Evolutionary conservation across 768 basidiomycete genomes (phyloP).

Genomic region (Dentipellis fragilis): DNA sequence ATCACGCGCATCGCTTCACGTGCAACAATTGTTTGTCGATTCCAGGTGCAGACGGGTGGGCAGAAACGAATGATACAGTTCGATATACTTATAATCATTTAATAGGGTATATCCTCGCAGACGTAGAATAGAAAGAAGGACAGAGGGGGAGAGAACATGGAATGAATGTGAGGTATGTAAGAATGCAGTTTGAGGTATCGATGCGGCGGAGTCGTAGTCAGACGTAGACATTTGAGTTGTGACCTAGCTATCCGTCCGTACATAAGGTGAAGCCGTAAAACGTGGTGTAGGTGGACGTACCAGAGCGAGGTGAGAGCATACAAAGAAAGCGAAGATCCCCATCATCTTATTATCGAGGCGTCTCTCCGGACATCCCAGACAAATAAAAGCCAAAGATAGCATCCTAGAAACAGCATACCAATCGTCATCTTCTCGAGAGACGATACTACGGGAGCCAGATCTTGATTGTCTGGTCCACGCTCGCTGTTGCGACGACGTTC

Average conservation of each 20-base stretch:
- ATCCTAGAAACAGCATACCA: background rate
- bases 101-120: background rate
- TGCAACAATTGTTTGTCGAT: no score
- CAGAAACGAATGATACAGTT: background rate
- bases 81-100: background rate
- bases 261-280: background rate
- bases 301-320: background rate
- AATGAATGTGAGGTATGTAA: background rate
- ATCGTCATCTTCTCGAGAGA: background rate
- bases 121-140: background rate
- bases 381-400: background rate
- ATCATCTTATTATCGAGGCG: background rate
- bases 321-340: background rate
- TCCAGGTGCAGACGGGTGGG: no score
- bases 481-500: conserved; percentile 14
- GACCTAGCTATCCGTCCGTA: background rate
- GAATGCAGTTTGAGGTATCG: background rate
- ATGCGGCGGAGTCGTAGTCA: background rate
- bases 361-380: background rate
- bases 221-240: background rate
- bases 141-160: background rate
- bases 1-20: no score
- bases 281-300: background rate
- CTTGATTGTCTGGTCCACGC: conserved; percentile 15
- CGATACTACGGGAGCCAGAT: conserved; percentile 11